Evolutionary conservation across 2,329 filamentous ascomycete genomes (phyloP), one percentile per base, ranked within the genome.

Genomic region (Claviceps pusilla): DNA sequence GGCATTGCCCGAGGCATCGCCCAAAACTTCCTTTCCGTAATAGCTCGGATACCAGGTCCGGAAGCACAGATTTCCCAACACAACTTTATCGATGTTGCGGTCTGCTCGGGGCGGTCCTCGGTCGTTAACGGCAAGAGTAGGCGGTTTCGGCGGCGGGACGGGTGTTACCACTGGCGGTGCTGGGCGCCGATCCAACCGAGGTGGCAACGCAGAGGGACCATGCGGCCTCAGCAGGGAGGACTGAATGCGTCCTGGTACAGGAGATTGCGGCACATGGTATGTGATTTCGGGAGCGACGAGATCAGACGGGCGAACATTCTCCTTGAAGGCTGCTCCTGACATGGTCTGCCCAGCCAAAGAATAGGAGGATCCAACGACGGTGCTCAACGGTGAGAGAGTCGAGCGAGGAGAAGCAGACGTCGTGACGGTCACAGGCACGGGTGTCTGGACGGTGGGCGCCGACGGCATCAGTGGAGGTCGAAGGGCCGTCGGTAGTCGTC

Each of bases 11-110:
- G 66, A 65, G n/a, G 68, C 62, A 54, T 80, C 77, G 12, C 78
- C 79, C 4, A 83, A 68, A 7, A 82, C 72, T 54, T 83, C 89
- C 73, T 79, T 95, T 71, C 75, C 76, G 67, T 96, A 95, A 68
- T 90, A 93, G 16, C 88, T 94, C 7, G 89, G 88, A 67, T 93
- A 96, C 89, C 90, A 95, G 3, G 90, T 86, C 62, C 84, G 83
- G 71, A 96, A 94, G 62, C 83, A 82, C 37, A 93, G 76, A 62
- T 89, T 82, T 4, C 90, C 91, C 57, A 96, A 76, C 54, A 95
- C 84, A 52, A 96, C 87, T 65, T 88, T 87, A 64, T 89, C 82
- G 59, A 96, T 85, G 66, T 94, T 95, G 55, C 86, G 86, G 61
- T 86, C 83, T 10, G 75, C 65, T 41, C 69, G 68, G 1, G 68